These are phyloP conservation scores for Colletotrichum theobromicola DNA, from an alignment of 2,329 filamentous ascomycete species.

Conservation along the genomic window DNA sequence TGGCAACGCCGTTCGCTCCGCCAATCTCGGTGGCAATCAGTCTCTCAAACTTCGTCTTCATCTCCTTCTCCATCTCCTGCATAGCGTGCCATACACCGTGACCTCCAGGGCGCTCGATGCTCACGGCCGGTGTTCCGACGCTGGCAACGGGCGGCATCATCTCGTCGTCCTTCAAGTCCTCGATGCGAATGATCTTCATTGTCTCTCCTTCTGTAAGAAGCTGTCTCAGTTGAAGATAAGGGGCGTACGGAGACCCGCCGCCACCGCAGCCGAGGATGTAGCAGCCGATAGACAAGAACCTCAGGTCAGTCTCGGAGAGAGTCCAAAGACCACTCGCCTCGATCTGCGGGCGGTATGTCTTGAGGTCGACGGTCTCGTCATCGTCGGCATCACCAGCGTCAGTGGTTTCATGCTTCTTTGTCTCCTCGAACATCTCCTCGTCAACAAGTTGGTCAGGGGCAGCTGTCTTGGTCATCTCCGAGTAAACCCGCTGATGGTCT, in stretches of 20 bases:
- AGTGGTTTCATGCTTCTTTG: conserved; percentile 6
- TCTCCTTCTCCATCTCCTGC: conserved; percentile 15
- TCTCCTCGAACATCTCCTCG: conserved; percentile 17
- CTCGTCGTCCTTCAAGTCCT: conserved; percentile 25
- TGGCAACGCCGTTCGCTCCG: conserved; percentile 55
- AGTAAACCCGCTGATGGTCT: conserved; percentile 23
- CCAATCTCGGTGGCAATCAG: conserved; percentile 46
- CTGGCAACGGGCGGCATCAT: conserved; percentile 25
- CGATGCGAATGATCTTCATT: conserved; percentile 23
- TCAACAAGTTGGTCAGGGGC: conserved; percentile 1
- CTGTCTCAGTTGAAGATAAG: conserved; percentile 25
- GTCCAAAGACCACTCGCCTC: conserved; percentile 21
- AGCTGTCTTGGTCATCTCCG: neutral
- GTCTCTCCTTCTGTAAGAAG: conserved; percentile 22
- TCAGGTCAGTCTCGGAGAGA: conserved; percentile 25
- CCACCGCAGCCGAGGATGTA: conserved; percentile 29
- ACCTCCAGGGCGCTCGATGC: conserved; percentile 23
- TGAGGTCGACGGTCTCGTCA: neutral
- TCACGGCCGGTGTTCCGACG: conserved; percentile 26
- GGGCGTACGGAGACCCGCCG: conserved; percentile 26
- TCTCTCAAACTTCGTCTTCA: conserved; percentile 5
- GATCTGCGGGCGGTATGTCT: conserved; percentile 13
- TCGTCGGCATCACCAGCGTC: neutral
- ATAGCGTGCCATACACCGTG: conserved; percentile 21
- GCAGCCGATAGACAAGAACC: conserved; percentile 27